These are phyloP conservation scores for Pontederia paniculata DNA, from an alignment of 176 grass and related monocot genomes.

Conservation along the genomic window DNA sequence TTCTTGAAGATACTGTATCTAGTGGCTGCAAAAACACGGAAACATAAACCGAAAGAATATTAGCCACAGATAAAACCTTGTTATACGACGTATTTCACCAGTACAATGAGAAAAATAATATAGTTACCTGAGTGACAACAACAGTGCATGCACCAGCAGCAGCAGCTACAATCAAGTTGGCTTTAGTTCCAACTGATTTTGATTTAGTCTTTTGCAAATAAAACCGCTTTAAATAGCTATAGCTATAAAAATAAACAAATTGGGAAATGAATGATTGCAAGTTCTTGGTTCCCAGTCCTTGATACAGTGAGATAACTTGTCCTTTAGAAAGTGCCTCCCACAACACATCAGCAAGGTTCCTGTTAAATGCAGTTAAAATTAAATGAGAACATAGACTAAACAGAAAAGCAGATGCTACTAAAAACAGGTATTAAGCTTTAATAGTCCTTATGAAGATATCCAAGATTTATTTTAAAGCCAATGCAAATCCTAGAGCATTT, in stretches of 20 bases:
- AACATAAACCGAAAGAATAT: neutral
- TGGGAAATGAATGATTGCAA: constrained; percentile 86
- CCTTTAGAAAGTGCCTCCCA: constrained; percentile 74
- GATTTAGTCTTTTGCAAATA: constrained; percentile 74
- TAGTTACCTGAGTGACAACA: constrained; percentile 59
- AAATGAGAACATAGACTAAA: neutral
- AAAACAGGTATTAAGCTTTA: too few relatives aligned
- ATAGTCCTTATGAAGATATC: too few relatives aligned
- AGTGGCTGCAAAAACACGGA: constrained; percentile 42
- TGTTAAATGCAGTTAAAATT: constrained; percentile 21
- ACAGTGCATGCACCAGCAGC: constrained; percentile 94
- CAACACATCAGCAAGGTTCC: constrained; percentile 90
- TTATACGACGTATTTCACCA: neutral
- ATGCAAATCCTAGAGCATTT: too few relatives aligned
- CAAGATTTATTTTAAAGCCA: too few relatives aligned
- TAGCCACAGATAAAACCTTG: neutral
- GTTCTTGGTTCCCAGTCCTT: constrained; percentile 93
- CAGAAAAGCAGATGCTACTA: neutral
- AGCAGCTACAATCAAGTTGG: constrained; percentile 74
- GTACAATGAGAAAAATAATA: neutral
- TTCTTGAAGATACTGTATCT: constrained; percentile 86
- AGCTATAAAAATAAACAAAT: constrained; percentile 93
- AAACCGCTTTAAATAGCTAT: constrained; percentile 83
- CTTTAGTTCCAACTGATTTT: constrained; percentile 78
- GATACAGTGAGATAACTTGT: constrained; percentile 76